A percentile compares a stretch with the other conserved stretches of the same genome.
phyloP scores from a whole-genome alignment of 805 yeast species.

The Wickerhamomyces queroliae region DNA sequence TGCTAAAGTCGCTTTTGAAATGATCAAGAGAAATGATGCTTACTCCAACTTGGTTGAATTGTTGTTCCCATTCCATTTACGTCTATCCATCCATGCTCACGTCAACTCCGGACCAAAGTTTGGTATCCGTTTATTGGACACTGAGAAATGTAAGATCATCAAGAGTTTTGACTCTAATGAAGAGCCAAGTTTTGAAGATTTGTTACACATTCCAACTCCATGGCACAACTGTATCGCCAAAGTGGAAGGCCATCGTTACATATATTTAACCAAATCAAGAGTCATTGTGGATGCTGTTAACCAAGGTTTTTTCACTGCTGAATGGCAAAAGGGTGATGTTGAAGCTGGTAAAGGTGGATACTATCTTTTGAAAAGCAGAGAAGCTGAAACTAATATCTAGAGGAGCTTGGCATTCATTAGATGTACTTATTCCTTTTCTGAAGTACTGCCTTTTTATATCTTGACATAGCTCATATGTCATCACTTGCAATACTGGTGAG shows the following conservation, averaged over 20 bases:
- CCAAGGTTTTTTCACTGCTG: slow-evolving; percentile 27
- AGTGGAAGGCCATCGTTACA: slow-evolving; percentile 28
- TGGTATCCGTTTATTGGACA: slow-evolving; percentile 44
- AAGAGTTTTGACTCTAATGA: slow-evolving; percentile 31
- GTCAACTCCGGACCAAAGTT: slow-evolving; percentile 54
- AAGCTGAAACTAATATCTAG: not conserved
- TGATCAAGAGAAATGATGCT: slow-evolving; percentile 62
- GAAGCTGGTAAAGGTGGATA: slow-evolving; percentile 29
- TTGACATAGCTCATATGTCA: too few species aligned
- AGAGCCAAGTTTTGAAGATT: slow-evolving; percentile 43
- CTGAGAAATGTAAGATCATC: slow-evolving; percentile 39
- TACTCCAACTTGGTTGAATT: slow-evolving; percentile 58
- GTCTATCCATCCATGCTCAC: slow-evolving; percentile 60
- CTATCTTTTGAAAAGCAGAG: slow-evolving; percentile 8
- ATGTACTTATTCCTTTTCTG: too few species aligned
- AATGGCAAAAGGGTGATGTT: slow-evolving; percentile 28
- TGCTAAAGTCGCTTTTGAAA: slow-evolving; percentile 53
- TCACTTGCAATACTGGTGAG: too few species aligned
- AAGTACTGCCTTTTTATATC: too few species aligned
- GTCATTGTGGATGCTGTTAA: slow-evolving; percentile 30
- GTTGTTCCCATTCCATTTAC: slow-evolving; percentile 51
- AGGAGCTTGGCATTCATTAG: too few species aligned
- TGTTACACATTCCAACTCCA: slow-evolving; percentile 60
- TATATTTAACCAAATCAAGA: slow-evolving; percentile 30
- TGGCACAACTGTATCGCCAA: slow-evolving; percentile 56